These are phyloP conservation scores for Ephemerocybe angulata DNA, from an alignment of 768 basidiomycete genomes.

Conservation along the genomic window DNA sequence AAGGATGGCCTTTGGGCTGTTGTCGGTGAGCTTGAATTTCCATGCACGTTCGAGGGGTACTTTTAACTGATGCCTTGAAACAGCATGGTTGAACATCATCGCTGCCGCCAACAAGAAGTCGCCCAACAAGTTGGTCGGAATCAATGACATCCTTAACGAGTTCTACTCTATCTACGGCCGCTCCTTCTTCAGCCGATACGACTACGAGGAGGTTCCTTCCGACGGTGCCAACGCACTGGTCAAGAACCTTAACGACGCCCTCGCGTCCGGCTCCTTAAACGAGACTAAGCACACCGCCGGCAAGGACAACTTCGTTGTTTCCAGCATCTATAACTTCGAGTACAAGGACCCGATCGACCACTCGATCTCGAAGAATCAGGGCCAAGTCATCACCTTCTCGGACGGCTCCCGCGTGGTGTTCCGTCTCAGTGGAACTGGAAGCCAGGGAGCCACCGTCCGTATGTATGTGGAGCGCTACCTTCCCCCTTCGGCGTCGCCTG, in stretches of 20 bases:
- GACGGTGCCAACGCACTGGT: slow-evolving; percentile 88
- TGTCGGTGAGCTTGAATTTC: slow-evolving; percentile 56
- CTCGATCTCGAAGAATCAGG: slow-evolving; percentile 91
- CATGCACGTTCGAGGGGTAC: neutral
- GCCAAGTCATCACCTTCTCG: slow-evolving; percentile 85
- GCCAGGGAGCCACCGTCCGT: slow-evolving; percentile 92
- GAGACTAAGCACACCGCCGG: slow-evolving; percentile 64
- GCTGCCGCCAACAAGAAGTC: slow-evolving; percentile 81
- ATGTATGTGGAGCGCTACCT: slow-evolving; percentile 96
- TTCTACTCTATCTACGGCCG: slow-evolving; percentile 95
- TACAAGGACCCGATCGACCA: slow-evolving; percentile 99
- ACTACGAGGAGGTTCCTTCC: slow-evolving; percentile 96
- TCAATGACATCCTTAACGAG: slow-evolving; percentile 84
- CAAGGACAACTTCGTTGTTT: slow-evolving; percentile 72
- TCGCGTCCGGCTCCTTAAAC: slow-evolving; percentile 64
- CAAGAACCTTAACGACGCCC: slow-evolving; percentile 65
- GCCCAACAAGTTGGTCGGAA: slow-evolving; percentile 73
- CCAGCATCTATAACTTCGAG: slow-evolving; percentile 79
- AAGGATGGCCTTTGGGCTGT: slow-evolving; percentile 99
- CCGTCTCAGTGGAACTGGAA: slow-evolving; percentile 94
- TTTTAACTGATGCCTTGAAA: slow-evolving; percentile 1
- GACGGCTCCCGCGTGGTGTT: slow-evolving; percentile 96
- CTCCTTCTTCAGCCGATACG: slow-evolving; percentile 98
- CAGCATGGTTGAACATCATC: slow-evolving; percentile 97
- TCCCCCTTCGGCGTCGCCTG: slow-evolving; percentile 60